Percentiles rank a stretch among this genome's conserved stretches.
Evolutionary conservation across 2,329 filamentous ascomycete genomes (phyloP).

Genomic region (Hypoxylon sp.): DNA sequence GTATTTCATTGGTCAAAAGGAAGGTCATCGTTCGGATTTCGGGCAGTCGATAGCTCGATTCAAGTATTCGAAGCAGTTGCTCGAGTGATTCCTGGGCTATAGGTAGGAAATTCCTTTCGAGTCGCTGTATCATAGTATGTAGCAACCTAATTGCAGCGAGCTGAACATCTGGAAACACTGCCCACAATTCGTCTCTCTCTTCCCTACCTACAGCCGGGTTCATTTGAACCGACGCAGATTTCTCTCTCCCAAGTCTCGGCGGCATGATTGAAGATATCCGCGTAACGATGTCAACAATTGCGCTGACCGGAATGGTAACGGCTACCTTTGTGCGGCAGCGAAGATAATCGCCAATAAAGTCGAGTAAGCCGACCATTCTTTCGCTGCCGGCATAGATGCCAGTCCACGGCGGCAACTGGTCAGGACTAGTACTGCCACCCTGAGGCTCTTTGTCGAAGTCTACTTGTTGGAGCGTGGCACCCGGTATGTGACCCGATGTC

Average conservation of each 20-base stretch:
- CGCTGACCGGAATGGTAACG: slow-evolving; percentile 77
- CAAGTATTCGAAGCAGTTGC: slow-evolving; percentile 79
- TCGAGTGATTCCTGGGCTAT: slow-evolving; percentile 77
- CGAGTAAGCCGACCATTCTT: slow-evolving; percentile 76
- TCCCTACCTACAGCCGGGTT: slow-evolving; percentile 83
- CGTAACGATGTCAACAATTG: slow-evolving; percentile 76
- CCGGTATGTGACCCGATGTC: slow-evolving; percentile 65
- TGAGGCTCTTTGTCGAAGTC: slow-evolving; percentile 63
- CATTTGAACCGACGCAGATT: slow-evolving; percentile 68
- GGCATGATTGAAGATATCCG: slow-evolving; percentile 77
- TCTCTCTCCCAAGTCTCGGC: slow-evolving; percentile 63
- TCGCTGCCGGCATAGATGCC: slow-evolving; percentile 82
- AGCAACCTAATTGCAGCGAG: slow-evolving; percentile 77
- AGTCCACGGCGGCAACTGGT: slow-evolving; percentile 77
- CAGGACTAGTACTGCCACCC: slow-evolving; percentile 62
- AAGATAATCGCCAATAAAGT: slow-evolving; percentile 75
- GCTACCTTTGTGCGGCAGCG: slow-evolving; percentile 73
- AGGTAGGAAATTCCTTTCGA: slow-evolving; percentile 71
- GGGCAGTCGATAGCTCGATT: slow-evolving; percentile 66
- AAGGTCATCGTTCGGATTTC: slow-evolving; percentile 75
- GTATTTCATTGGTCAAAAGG: slow-evolving; percentile 67
- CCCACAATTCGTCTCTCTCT: slow-evolving; percentile 85
- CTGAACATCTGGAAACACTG: slow-evolving; percentile 80
- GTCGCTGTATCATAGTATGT: slow-evolving; percentile 68
- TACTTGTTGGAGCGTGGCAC: slow-evolving; percentile 61